These are phyloP conservation scores for Neopestalotiopsis rosae DNA, from an alignment of 2,329 filamentous ascomycete species.

Conservation along the genomic window DNA sequence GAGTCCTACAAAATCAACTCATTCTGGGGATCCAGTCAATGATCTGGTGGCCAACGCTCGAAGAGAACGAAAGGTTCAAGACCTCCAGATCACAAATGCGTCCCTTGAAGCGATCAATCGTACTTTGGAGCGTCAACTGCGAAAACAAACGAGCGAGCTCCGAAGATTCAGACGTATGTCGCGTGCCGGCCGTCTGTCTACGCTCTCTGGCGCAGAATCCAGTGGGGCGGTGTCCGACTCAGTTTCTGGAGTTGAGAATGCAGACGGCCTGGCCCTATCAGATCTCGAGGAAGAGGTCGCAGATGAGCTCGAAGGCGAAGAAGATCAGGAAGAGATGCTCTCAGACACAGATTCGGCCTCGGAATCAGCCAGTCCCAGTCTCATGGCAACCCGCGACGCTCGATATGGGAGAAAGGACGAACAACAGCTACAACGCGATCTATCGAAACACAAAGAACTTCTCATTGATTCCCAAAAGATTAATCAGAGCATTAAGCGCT, in stretches of 20 bases:
- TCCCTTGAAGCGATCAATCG: slow-evolving; percentile 95
- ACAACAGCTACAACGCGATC: slow-evolving; percentile 80
- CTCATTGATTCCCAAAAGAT: slow-evolving; percentile 92
- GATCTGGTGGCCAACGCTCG: slow-evolving; percentile 88
- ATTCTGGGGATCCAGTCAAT: slow-evolving; percentile 65
- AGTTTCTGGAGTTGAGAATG: slow-evolving; percentile 43
- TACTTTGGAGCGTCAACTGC: slow-evolving; percentile 86
- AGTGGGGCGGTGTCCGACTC: slow-evolving; percentile 50
- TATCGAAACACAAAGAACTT: slow-evolving; percentile 87
- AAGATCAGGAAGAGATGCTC: slow-evolving; percentile 57
- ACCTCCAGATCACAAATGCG: slow-evolving; percentile 95
- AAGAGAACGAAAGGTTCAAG: slow-evolving; percentile 91
- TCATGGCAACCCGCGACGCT: slow-evolving; percentile 48
- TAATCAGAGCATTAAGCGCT: slow-evolving; percentile 91
- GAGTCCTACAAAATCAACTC: slow-evolving; percentile 63
- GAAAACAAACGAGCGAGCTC: slow-evolving; percentile 88
- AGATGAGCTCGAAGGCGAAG: slow-evolving; percentile 44
- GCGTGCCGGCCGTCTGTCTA: slow-evolving; percentile 75
- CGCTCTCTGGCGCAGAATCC: slow-evolving; percentile 51
- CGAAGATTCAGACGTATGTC: slow-evolving; percentile 86
- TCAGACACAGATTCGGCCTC: slow-evolving; percentile 45
- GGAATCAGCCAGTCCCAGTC: slow-evolving; percentile 46
- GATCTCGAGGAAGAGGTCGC: slow-evolving; percentile 56
- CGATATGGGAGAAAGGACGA: slow-evolving; percentile 76
- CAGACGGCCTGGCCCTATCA: slow-evolving; percentile 52